Evolutionary conservation across 768 basidiomycete genomes (phyloP), one percentile per base, ranked within the genome.

Genomic region (Xerocomus brunneocitrinus): DNA sequence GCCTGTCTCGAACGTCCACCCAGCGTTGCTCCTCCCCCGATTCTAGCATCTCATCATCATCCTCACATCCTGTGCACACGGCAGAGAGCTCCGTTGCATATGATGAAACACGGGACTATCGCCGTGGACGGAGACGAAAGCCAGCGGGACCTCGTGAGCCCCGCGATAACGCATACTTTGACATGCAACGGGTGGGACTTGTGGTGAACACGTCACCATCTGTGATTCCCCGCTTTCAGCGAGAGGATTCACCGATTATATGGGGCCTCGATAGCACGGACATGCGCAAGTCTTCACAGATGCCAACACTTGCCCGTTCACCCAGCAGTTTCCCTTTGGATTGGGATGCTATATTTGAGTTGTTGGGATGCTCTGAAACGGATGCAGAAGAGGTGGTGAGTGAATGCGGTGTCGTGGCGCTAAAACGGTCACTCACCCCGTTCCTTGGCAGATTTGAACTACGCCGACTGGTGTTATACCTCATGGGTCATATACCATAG

Each of bases 301-400:
- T 47, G 2, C 55, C 57, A 31, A 50, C 58, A 24, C 31, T 42
- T 19, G 4, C 51, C 24, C 50, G 9, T 22, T 55, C 67, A 7
- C 58, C 65, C 0, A 53, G 57, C 36, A 56, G 64, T 30, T 60
- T 53, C 14, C 63, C 47, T 16, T 49, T 69, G 10, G 69, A 69
- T 40, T 69, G 68, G 68, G 69, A 69, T 42, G 49, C 31, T 14
- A 69, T 69, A 55, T 69, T 71, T 39, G 64, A 69, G n/a, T 28
- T 64, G 24, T 44, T 69, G 38, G 67, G 53, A 24, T 59, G 54
- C 38, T 57, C 61, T 12, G 39, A 56, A 4, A 22, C 16, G 36
- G 13, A 14, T 25, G 24, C 14, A 9, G 49, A 49, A 25, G 16
- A 8, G 19, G 9, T n/a, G 8, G 65, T 62, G 34, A 64, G 62